Conservation (phyloP, 2,329 filamentous ascomycete genomes). For the Pseudocercospora macadamiae region DNA sequence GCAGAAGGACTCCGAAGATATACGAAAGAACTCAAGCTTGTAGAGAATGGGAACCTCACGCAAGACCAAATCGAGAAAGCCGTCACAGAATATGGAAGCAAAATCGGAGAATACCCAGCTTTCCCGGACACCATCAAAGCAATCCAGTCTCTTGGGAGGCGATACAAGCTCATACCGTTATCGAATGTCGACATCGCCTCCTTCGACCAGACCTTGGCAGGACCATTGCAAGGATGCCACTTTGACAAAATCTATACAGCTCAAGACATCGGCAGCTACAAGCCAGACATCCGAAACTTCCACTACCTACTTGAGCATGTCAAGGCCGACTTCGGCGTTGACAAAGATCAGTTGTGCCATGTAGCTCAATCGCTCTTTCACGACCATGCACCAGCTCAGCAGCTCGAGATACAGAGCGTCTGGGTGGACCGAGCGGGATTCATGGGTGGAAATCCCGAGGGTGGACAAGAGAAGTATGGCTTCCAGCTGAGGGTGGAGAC, state of each 20-base stretch:
- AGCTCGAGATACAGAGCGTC: conserved; percentile 61
- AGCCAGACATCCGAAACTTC: conserved; percentile 68
- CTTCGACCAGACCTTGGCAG: conserved; percentile 53
- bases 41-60: conserved; percentile 52
- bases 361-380: conserved; percentile 69
- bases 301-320: conserved; percentile 63
- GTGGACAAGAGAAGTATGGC: conserved; percentile 45
- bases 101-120: conserved; percentile 58
- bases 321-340: conserved; percentile 58
- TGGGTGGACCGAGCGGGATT: conserved; percentile 65
- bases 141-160: conserved; percentile 51
- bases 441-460: conserved; percentile 51
- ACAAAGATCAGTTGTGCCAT: conserved; percentile 63
- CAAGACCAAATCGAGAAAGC: conserved; percentile 48
- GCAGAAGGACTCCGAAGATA: conserved; percentile 37
- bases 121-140: conserved; percentile 62
- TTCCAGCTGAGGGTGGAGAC: conserved; percentile 65
- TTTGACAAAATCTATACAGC: conserved; percentile 72
- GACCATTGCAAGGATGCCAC: conserved; percentile 55
- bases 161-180: conserved; percentile 63
- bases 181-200: conserved; percentile 62
- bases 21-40: conserved; percentile 45
- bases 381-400: conserved; percentile 68
- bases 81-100: conserved; percentile 54
- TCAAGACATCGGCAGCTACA: conserved; percentile 72